Evolutionary conservation across 306 rosid species (phyloP).

Genomic region (Ormosia semicastrata): DNA sequence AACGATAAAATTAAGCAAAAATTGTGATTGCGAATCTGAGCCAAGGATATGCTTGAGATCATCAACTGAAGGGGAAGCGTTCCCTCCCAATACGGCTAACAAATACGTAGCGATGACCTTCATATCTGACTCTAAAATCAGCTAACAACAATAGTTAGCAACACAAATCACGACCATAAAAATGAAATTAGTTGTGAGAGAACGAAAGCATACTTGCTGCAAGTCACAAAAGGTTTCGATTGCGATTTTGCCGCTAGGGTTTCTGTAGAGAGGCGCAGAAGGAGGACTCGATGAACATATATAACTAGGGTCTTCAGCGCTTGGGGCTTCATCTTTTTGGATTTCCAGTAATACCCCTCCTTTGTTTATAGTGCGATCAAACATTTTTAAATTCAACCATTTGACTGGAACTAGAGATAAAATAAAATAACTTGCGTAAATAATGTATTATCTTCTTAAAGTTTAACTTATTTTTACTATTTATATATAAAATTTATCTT

Average conservation of each 20-base stretch:
- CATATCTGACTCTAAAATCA: constrained; percentile 51
- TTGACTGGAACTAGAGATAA: no score
- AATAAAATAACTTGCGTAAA: no score
- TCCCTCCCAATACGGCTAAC: constrained; percentile 82
- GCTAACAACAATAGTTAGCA: neutral
- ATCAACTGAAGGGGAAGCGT: constrained; percentile 43
- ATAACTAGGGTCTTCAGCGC: constrained; percentile 37
- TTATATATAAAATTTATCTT: no score
- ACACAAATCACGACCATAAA: neutral
- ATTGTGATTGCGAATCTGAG: constrained; percentile 35
- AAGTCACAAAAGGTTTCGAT: neutral
- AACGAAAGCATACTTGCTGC: constrained; percentile 12
- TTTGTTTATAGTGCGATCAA: no score
- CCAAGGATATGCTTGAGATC: constrained; percentile 55
- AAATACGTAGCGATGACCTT: constrained; percentile 71
- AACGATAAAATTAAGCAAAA: neutral
- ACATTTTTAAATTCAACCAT: no score
- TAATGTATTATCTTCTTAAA: no score
- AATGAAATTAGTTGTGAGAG: neutral
- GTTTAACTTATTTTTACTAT: no score
- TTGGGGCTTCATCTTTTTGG: neutral
- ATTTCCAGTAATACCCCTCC: constrained; percentile 18
- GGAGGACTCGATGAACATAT: neutral
- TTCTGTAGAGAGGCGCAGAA: neutral
- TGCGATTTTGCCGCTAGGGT: constrained; percentile 16